Conservation (phyloP, 2,329 filamentous ascomycete species). For the Alternaria sp. region DNA sequence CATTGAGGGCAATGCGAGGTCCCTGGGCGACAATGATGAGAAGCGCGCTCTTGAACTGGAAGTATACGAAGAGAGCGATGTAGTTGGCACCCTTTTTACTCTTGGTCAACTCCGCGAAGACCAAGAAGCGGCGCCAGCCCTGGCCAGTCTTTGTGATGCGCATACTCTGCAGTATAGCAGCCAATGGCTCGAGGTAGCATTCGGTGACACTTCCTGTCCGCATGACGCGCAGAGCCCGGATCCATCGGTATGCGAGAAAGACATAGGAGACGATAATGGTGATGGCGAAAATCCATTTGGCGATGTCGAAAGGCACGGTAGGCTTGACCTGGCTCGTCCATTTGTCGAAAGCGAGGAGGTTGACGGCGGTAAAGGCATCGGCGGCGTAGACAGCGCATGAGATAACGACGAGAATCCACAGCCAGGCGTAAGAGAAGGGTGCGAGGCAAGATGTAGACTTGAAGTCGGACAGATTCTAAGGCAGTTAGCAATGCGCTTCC, state of each 20-base stretch:
- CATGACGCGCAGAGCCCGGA: constrained; percentile 82
- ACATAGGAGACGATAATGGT: constrained; percentile 92
- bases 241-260: constrained; percentile 79
- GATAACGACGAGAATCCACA: constrained; percentile 79
- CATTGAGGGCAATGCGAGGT: constrained; percentile 90
- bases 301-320: constrained; percentile 74
- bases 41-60: constrained; percentile 79
- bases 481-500: constrained; percentile 25
- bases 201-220: constrained; percentile 84
- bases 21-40: constrained; percentile 90
- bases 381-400: constrained; percentile 86
- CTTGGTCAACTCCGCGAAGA: constrained; percentile 89
- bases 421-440: constrained; percentile 80
- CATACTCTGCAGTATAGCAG: constrained; percentile 82
- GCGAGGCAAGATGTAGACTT: constrained; percentile 79
- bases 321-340: constrained; percentile 88
- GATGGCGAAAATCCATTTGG: constrained; percentile 93
- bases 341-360: constrained; percentile 83
- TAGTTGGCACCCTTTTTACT: constrained; percentile 91
- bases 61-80: constrained; percentile 88
- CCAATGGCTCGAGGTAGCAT: constrained; percentile 87
- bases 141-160: constrained; percentile 71
- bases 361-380: constrained; percentile 92
- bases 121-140: constrained; percentile 89
- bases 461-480: constrained; percentile 71